These are phyloP conservation scores for Hirschioporus abietinus DNA, from an alignment of 768 basidiomycete genomes.

Conservation along the genomic window DNA sequence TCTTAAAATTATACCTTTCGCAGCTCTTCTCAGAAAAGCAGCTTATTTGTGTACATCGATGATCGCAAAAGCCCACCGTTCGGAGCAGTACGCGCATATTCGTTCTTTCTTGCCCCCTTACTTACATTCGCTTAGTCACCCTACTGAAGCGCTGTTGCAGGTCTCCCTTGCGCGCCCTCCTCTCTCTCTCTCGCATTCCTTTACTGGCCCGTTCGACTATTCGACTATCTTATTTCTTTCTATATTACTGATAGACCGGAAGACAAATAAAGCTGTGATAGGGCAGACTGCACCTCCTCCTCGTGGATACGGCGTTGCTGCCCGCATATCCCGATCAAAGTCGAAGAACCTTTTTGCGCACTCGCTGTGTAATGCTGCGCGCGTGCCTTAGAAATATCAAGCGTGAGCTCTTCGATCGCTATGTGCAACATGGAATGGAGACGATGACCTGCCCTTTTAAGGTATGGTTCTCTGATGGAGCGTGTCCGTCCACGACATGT, in stretches of 20 bases:
- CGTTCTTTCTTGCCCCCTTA: background rate
- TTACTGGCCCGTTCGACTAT: background rate
- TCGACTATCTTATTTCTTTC: background rate
- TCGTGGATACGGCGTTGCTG: constrained; percentile 1
- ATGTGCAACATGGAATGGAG: background rate
- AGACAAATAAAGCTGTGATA: background rate
- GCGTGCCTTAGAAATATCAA: background rate
- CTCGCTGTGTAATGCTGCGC: background rate
- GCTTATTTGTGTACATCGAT: constrained; percentile 1
- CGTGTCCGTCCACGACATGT: background rate
- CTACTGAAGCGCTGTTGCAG: background rate
- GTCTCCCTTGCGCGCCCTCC: background rate
- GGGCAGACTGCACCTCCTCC: background rate
- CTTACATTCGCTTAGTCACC: background rate
- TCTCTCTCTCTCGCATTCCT: background rate
- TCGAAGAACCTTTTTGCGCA: background rate
- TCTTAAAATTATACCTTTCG: background rate
- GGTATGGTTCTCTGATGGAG: background rate
- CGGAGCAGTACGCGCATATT: background rate
- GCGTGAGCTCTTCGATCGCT: background rate
- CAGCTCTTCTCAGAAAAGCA: background rate
- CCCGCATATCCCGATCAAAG: background rate
- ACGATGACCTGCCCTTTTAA: background rate
- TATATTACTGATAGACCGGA: background rate
- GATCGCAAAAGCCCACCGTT: constrained; percentile 1